Percentiles rank a stretch among this genome's conserved stretches.
phyloP scores from a whole-genome alignment of 306 rosid species.

The Trifolium dubium region DNA sequence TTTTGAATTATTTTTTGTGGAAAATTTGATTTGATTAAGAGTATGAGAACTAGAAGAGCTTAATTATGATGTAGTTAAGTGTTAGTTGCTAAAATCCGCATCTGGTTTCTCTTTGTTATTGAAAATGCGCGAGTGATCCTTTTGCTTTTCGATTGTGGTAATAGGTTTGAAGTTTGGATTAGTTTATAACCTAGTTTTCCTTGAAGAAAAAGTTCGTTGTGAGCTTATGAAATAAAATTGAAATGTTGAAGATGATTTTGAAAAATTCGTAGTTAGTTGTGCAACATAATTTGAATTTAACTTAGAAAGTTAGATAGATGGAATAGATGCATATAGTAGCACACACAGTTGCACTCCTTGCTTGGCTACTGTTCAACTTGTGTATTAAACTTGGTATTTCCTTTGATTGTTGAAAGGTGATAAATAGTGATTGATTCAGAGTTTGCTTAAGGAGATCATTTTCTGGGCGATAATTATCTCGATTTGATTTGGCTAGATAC shows the following conservation, averaged over 20 bases:
- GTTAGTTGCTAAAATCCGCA: neutral
- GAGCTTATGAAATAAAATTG: neutral
- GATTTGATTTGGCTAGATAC: constrained; percentile 48
- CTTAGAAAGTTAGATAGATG: constrained; percentile 14
- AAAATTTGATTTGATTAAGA: constrained; percentile 9
- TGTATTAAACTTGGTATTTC: constrained; percentile 23
- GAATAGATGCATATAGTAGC: constrained; percentile 26
- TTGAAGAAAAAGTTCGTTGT: no score
- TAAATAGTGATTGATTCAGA: constrained; percentile 35
- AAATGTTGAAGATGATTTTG: neutral
- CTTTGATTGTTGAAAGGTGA: constrained; percentile 48
- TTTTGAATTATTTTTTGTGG: constrained; percentile 17
- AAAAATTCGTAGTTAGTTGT: neutral
- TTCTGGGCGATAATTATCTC: constrained; percentile 42
- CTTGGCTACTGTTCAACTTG: constrained; percentile 17
- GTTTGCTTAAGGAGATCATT: constrained; percentile 43
- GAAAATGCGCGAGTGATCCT: constrained; percentile 1
- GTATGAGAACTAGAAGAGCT: constrained; percentile 14
- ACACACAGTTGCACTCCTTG: constrained; percentile 3
- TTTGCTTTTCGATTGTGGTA: no score
- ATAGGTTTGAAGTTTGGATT: no score
- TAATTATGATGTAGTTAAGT: constrained; percentile 3
- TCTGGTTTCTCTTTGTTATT: constrained; percentile 9
- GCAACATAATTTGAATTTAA: neutral
- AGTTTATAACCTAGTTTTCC: no score